A percentile compares a stretch with the other conserved stretches of the same genome.
These are phyloP conservation scores for Boletus calvinii DNA, from an alignment of 1,284 basidiomycete genomes.

Conservation along the genomic window DNA sequence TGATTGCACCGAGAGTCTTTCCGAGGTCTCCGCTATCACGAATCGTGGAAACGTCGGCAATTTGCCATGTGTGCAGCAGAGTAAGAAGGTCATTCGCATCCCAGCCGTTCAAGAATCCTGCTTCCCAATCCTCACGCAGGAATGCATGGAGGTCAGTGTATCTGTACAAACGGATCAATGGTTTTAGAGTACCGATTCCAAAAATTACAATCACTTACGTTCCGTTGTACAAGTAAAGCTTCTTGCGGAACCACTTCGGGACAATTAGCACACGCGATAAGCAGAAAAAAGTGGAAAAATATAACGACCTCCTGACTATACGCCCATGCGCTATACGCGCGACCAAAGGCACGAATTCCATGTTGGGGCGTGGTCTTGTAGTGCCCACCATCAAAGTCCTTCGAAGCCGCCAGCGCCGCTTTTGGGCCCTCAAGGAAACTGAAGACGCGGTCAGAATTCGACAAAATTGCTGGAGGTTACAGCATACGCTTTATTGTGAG, in stretches of 20 bases:
- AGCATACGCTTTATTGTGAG: slow-evolving; percentile 57
- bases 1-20: slow-evolving; percentile 21
- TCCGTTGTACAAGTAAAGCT: slow-evolving; percentile 46
- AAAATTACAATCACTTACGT: slow-evolving; percentile 29
- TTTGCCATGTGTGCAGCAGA: slow-evolving; percentile 25
- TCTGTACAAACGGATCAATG: slow-evolving; percentile 23
- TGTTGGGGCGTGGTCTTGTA: slow-evolving; percentile 48
- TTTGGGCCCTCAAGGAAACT: slow-evolving; percentile 64
- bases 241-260: slow-evolving; percentile 54
- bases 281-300: not conserved
- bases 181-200: no score
- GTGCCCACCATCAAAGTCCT: slow-evolving; percentile 56
- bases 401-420: slow-evolving; percentile 53
- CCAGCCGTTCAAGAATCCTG: slow-evolving; percentile 44
- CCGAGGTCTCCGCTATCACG: slow-evolving; percentile 21
- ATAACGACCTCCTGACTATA: slow-evolving; percentile 51
- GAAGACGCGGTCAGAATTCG: not conserved
- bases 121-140: slow-evolving; percentile 54
- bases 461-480: not conserved
- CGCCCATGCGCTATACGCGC: slow-evolving; percentile 61
- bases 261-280: not conserved
- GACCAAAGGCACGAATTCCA: slow-evolving; percentile 54
- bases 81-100: slow-evolving; percentile 47
- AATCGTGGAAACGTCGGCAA: slow-evolving; percentile 22
- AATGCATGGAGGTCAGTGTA: slow-evolving; percentile 51